Evolutionary conservation across 2,329 filamentous ascomycete genomes (phyloP).

Genomic region (Coleophoma crateriformis): DNA sequence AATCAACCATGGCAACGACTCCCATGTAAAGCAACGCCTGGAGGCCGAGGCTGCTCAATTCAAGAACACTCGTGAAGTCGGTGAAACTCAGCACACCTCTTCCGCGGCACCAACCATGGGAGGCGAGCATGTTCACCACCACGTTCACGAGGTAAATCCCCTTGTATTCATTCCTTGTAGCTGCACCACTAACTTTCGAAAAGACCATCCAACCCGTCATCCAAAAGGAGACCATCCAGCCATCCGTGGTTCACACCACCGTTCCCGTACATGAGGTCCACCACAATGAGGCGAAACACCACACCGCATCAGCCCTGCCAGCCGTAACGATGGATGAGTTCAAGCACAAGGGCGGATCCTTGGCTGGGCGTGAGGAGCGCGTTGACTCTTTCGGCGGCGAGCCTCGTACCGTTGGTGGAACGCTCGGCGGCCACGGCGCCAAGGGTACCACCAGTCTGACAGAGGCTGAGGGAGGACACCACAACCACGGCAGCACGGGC

Average conservation of each 20-base stretch:
- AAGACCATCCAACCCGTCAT: constrained; percentile 62
- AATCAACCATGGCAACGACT: constrained; percentile 53
- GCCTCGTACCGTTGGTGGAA: constrained; percentile 39
- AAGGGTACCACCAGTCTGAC: constrained; percentile 21
- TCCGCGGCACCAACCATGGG: constrained; percentile 42
- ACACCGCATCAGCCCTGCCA: constrained; percentile 58
- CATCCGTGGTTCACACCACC: constrained; percentile 65
- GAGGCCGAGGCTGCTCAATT: constrained; percentile 49
- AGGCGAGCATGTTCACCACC: constrained; percentile 61
- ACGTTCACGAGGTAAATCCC: constrained; percentile 17
- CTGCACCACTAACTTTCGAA: background rate
- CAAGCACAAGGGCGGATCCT: constrained; percentile 42
- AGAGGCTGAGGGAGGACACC: constrained; percentile 10
- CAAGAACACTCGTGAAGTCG: constrained; percentile 40
- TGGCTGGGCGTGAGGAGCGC: constrained; percentile 48
- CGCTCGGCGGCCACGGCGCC: constrained; percentile 21
- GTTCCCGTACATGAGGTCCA: constrained; percentile 69
- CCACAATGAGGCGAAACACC: constrained; percentile 60
- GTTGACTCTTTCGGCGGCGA: constrained; percentile 58
- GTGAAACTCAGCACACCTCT: constrained; percentile 42
- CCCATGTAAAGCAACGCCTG: constrained; percentile 39
- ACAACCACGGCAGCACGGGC: constrained; percentile 3
- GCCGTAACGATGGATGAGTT: constrained; percentile 62
- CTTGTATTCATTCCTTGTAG: background rate
- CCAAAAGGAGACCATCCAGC: constrained; percentile 63